Evolutionary conservation across 352 stramenopile genomes (phyloP), one percentile per base, ranked within the genome.

Genomic region (Phytopythium sindhum): DNA sequence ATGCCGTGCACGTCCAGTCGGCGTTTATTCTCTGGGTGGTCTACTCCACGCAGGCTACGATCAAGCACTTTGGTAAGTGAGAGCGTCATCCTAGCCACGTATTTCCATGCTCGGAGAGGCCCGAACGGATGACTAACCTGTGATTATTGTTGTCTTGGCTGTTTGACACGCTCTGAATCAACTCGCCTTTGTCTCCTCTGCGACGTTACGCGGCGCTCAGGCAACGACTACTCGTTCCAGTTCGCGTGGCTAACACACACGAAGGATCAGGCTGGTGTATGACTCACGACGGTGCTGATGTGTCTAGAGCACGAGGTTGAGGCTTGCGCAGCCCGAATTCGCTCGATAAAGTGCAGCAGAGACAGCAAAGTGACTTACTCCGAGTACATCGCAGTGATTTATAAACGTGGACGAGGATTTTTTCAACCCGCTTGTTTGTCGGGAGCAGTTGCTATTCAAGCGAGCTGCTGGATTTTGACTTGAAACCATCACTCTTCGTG

Each of bases 21-120:
- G 70, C 64, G 50, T 50, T 79, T 21, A 31, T 70, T 19, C 53
- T 69, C 31, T 77, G 70, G 70, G 45, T 75, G n/a, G 42, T 64
- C 12, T 68, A 68, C 50, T 57, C 62, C 3, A 42, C 74, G 14
- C 67, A 70, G 21, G 48, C 48, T 2, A 39, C 67, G 31, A 31
- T 70, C 2, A 21, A 61, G 1, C 70, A 77, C 44, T 66, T 61
- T 31, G 64, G 70, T 69, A 33, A 15, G 67, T 35, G 7, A 33
- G 28, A 23, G 24, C 11, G 2, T 29, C 17, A 2, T 21, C 41
- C 17, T n/a, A 12, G 24, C 19, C 12, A 50, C n/a, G 23, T 10
- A n/a, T n/a, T n/a, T n/a, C n/a, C n/a, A 37, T 45, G 15, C 11
- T 28, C 21, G 15, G 14, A 9, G 14, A 37, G 19, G 19, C n/a